Evolutionary conservation across 2,329 filamentous ascomycete species (phyloP), one percentile per base, ranked within the genome.

Genomic region (Metarhizium rileyi): DNA sequence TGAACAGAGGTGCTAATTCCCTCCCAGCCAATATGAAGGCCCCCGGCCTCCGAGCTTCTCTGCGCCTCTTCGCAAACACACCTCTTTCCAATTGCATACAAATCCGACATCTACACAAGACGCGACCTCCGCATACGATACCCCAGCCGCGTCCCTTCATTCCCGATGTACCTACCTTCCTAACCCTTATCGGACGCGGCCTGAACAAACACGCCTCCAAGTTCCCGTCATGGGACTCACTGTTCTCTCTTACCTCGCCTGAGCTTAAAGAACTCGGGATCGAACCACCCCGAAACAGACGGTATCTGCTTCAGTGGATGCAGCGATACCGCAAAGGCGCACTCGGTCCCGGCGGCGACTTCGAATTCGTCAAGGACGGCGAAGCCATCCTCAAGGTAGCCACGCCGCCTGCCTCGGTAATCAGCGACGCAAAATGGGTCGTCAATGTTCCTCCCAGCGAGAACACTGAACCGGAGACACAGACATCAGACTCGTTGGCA

Each of bases 111-210:
- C 64, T 72, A 36, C 70, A 74, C 61, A 69, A 67, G 60, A 65
- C 67, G 52, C 58, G 65, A 51, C 59, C 66, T 33, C 53, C 62
- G 14, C 70, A 62, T 41, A 58, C 63, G 6, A 70, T 80, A 28
- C 90, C 90, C 3, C 63, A 75, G 23, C 86, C 90, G 1, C 95
- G 86, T 35, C 87, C 89, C 1, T 90, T 95, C 60, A 83, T 95
- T 36, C 91, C 90, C 28, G 84, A 96, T 65, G 81, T 89, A 38
- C 65, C 77, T 58, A 93, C 90, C 16, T 95, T 98, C 69, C 83
- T 97, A 54, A 88, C 80, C 33, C 76, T 96, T 52, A 96, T 97
- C 68, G 93, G 93, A 59, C 90, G 93, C 55, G 84, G 84, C 59
- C 81, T 96, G 60, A 83, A 78, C 61, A 81, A 86, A 63, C 88